Evolutionary conservation across 495 filamentous ascomycete species (phyloP).

Genomic region (Tuber melanosporum): DNA sequence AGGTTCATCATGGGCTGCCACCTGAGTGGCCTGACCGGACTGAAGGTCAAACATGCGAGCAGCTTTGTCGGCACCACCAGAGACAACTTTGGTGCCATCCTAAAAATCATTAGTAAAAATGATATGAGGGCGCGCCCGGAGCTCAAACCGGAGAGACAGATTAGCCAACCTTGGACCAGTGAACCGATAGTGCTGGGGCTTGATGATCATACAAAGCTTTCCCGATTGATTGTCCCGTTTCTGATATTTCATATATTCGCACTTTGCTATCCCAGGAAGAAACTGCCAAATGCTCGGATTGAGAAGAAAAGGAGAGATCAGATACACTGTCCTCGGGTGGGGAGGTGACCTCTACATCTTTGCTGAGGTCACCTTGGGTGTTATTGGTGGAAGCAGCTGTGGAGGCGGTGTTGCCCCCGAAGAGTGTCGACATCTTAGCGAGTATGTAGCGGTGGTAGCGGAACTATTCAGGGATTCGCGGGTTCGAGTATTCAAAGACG

Average conservation of each 20-base stretch:
- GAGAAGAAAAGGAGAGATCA: slow-evolving; percentile 70
- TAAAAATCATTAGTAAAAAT: slow-evolving; percentile 37
- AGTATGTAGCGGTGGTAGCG: neutral
- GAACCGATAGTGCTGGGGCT: slow-evolving; percentile 67
- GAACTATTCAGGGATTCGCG: neutral
- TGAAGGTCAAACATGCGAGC: slow-evolving; percentile 70
- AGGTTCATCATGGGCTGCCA: slow-evolving; percentile 73
- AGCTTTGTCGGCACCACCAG: slow-evolving; percentile 77
- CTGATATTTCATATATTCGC: slow-evolving; percentile 80
- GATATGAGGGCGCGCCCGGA: slow-evolving; percentile 27
- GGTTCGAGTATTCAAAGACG: neutral
- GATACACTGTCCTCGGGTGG: slow-evolving; percentile 83
- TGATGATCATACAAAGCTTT: slow-evolving; percentile 75
- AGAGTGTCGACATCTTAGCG: slow-evolving; percentile 26
- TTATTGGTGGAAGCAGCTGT: slow-evolving; percentile 50
- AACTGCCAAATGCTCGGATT: slow-evolving; percentile 70
- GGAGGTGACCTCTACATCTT: slow-evolving; percentile 70
- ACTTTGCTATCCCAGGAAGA: slow-evolving; percentile 92
- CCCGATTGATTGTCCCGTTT: slow-evolving; percentile 62
- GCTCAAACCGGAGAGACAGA: slow-evolving; percentile 34
- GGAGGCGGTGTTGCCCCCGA: slow-evolving; percentile 21
- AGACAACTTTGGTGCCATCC: slow-evolving; percentile 68
- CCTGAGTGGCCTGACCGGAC: slow-evolving; percentile 54
- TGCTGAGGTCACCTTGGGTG: slow-evolving; percentile 82
- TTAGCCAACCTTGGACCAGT: slow-evolving; percentile 70